Percentiles rank a stretch among this genome's conserved stretches.
These are phyloP conservation scores for Monosporascus sp. DNA, from an alignment of 2,329 filamentous ascomycete species.

Conservation along the genomic window DNA sequence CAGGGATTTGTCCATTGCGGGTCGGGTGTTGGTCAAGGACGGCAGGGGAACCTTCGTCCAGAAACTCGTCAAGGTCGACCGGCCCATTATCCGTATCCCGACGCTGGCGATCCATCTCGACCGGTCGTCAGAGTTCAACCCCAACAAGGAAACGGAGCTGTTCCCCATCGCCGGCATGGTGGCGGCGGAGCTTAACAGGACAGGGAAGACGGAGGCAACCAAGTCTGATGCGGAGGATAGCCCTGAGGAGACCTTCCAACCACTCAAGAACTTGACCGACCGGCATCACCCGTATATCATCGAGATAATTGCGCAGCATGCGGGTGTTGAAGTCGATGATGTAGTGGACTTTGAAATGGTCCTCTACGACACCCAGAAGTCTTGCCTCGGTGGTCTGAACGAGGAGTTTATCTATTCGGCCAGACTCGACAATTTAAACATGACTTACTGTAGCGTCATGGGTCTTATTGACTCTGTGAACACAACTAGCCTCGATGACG, in stretches of 20 bases:
- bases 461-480: slow-evolving; percentile 77
- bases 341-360: slow-evolving; percentile 93
- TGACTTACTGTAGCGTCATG: slow-evolving; percentile 88
- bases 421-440: slow-evolving; percentile 92
- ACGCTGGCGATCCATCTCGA: slow-evolving; percentile 93
- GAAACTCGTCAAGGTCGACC: slow-evolving; percentile 84
- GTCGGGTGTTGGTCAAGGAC: slow-evolving; percentile 75
- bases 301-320: slow-evolving; percentile 76
- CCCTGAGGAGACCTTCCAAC: slow-evolving; percentile 57
- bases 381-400: slow-evolving; percentile 80
- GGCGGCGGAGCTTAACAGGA: slow-evolving; percentile 80
- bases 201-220: slow-evolving; percentile 43
- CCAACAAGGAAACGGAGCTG: slow-evolving; percentile 95
- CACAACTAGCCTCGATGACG: slow-evolving; percentile 61
- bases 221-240: slow-evolving; percentile 28
- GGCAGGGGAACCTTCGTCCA: slow-evolving; percentile 69
- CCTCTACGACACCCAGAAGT: slow-evolving; percentile 93
- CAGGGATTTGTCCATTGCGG: slow-evolving; percentile 84
- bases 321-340: slow-evolving; percentile 62
- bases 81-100: slow-evolving; percentile 85
- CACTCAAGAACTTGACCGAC: slow-evolving; percentile 70
- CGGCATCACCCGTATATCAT: slow-evolving; percentile 87
- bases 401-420: slow-evolving; percentile 95
- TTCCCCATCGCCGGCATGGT: slow-evolving; percentile 90
- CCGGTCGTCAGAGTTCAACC: slow-evolving; percentile 76